Base-by-base conservation (phyloP, 331 rosid species). In the Malus hybrid region DNA sequence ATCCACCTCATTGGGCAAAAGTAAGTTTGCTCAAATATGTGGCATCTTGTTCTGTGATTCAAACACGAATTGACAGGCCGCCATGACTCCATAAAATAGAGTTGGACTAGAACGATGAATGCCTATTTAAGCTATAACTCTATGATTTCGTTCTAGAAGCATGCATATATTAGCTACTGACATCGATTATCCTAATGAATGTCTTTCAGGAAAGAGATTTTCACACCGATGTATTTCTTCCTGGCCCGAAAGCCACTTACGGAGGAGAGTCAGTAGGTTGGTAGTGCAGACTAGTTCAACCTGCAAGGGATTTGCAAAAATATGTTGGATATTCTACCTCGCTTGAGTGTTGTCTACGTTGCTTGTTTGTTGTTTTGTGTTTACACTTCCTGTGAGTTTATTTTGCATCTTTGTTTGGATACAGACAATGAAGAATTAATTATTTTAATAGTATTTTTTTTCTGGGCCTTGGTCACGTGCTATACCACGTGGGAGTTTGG, bases 201-300 rank as follows among this genome's bases (percentile, higher is more conserved):
- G 44, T 19, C 9, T 74, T 73, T 22, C 85, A 81, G 86, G 83
- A 85, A 42, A 65, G 88, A 82, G 78, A 85, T 85, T 34, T 85
- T 85, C 67, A 81, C 88, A 7, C 86, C 88, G 18, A 76, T 85
- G 88, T 85, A 79, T 27, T 85, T 85, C 67, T 85, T 85, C 83
- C 67, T 85, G 78, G 88, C 76, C n/a, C 88, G 78, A 55, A 85
- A 85, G 70, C 88, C 88, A 1, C 78, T 42, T 65, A 56, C 64
- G 36, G 87, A 73, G 48, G 87, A 76, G 39, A 76, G 73, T 62
- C 79, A 82, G 75, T 86, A 72, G 76, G 39, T 3, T 70, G 55
- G 71, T 57, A 50, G 57, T 69, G 65, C 78, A 62, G 61, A 59
- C 60, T 46, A 57, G n/a, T 44, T 59, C 1, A 66, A 80, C 52